Evolutionary conservation across 495 filamentous ascomycete species (phyloP), one percentile per base, ranked within the genome.

Genomic region (Cenococcum geophilum): DNA sequence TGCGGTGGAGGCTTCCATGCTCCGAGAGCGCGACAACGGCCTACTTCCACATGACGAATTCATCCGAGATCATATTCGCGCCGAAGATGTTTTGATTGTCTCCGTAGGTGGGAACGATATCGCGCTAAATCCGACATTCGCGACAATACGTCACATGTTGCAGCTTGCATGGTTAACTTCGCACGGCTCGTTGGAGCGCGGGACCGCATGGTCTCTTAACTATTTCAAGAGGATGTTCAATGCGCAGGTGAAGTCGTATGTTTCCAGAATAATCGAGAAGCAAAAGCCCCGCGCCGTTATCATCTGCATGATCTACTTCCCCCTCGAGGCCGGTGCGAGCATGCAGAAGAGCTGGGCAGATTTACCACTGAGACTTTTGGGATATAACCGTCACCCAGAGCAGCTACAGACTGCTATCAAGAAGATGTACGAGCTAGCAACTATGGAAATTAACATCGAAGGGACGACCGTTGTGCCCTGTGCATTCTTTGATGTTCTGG

Each of bases 291-390:
- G 63, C 20, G 70, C 66, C n/a, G 63, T 72, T 9, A 57, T 72
- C 34, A 62, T 71, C 1, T 73, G 70, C 60, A 72, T 70, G 71
- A 73, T 73, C 8, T 73, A 73, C 62, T 73, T 63, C 53, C 71
- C 71, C 10, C 62, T 72, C 22, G 68, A 73, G 55, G 43, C 27
- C 11, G 22, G 37, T 1, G 25, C 37, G 5, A 63, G 63, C 14
- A 22, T 36, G 10, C 70, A 72, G 43, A 34, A 27, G 9, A 67
- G 71, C 42, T 73, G 71, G 71, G 70, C 70, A 11, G 70, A 73
- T 42, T 11, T 22, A 22, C 64, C 65, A 47, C 56, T 73, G 23
- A 68, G 63, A 40, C 23, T 59, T 0, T 43, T 73, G 23, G 66
- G 70, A 12, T 73, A 73, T 51, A 57, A 65, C n/a, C 11, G 42